Conservation (phyloP, 257 asterid species). For the Cruciata laevipes region DNA sequence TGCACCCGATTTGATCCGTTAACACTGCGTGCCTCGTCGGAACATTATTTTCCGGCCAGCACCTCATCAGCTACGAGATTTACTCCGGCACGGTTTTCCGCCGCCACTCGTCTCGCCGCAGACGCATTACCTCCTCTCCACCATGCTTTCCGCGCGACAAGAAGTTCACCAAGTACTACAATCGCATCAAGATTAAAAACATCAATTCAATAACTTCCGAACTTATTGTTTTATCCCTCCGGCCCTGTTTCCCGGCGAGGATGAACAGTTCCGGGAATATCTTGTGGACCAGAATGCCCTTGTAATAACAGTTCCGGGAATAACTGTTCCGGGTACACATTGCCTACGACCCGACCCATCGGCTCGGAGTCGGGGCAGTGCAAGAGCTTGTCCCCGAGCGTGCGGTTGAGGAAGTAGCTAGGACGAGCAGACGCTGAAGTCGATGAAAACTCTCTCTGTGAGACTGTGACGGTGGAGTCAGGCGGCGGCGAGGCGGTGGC, state of each 20-base stretch:
- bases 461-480: slow-evolving; percentile 26
- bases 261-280: slow-evolving; percentile 73
- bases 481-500: slow-evolving; percentile 30
- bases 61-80: too few relatives aligned
- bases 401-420: slow-evolving; percentile 68
- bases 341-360: slow-evolving; percentile 64
- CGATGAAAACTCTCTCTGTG: slow-evolving; percentile 80
- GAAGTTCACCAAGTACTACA: too few relatives aligned
- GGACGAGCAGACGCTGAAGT: slow-evolving; percentile 71
- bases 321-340: slow-evolving; percentile 87
- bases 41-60: too few relatives aligned
- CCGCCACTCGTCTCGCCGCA: too few relatives aligned
- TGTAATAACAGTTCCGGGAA: too few relatives aligned
- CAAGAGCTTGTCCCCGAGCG: slow-evolving; percentile 73
- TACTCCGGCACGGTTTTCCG: too few relatives aligned
- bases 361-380: slow-evolving; percentile 56
- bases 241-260: slow-evolving; percentile 76
- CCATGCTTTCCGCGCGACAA: too few relatives aligned
- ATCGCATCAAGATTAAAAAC: too few relatives aligned
- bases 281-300: slow-evolving; percentile 73
- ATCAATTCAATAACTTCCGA: too few relatives aligned
- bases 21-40: too few relatives aligned
- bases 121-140: too few relatives aligned
- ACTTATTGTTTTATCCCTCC: slow-evolving; percentile 66
- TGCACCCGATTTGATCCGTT: too few relatives aligned